These are phyloP conservation scores for Debaryomyces psychrophilus DNA, from an alignment of 1,139 yeast genomes.

Conservation along the genomic window DNA sequence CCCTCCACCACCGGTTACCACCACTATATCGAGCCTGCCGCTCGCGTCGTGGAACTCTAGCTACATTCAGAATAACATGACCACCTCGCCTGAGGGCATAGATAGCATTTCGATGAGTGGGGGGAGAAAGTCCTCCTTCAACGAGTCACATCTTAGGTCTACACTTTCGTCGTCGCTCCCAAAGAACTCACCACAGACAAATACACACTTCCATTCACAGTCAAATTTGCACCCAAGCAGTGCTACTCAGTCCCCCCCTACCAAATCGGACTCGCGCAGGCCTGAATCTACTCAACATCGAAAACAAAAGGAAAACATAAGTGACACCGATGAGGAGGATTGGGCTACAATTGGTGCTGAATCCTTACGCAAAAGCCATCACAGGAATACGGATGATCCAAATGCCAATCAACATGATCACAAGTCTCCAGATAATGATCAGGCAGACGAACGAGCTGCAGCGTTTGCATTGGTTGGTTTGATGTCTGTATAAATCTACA, in stretches of 20 bases:
- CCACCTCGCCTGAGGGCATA: slow-evolving; percentile 24
- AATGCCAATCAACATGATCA: not conserved
- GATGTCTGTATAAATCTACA: slow-evolving; percentile 36
- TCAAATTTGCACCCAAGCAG: slow-evolving; percentile 7
- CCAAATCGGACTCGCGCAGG: not conserved
- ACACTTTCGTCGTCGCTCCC: slow-evolving; percentile 41
- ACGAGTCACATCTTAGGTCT: slow-evolving; percentile 47
- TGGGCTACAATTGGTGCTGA: slow-evolving; percentile 91
- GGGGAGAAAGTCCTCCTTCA: slow-evolving; percentile 48
- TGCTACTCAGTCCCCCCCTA: slow-evolving; percentile 1
- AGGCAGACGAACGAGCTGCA: slow-evolving; percentile 54
- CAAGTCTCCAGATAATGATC: slow-evolving; percentile 11
- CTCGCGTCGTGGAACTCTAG: slow-evolving; percentile 30
- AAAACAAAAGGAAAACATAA: slow-evolving; percentile 16
- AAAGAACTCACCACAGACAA: slow-evolving; percentile 11
- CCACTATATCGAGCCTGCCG: slow-evolving; percentile 27
- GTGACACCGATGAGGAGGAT: slow-evolving; percentile 90
- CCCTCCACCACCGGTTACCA: slow-evolving; percentile 38
- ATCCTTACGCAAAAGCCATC: slow-evolving; percentile 42
- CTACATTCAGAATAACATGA: slow-evolving; percentile 19
- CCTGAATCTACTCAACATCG: not conserved
- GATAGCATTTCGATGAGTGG: slow-evolving; percentile 24
- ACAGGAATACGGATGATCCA: slow-evolving; percentile 12
- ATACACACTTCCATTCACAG: slow-evolving; percentile 9
- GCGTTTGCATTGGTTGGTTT: slow-evolving; percentile 66